Evolutionary conservation across 768 basidiomycete genomes (phyloP), one percentile per base, ranked within the genome.

Genomic region (Panaeolus cyanescens): DNA sequence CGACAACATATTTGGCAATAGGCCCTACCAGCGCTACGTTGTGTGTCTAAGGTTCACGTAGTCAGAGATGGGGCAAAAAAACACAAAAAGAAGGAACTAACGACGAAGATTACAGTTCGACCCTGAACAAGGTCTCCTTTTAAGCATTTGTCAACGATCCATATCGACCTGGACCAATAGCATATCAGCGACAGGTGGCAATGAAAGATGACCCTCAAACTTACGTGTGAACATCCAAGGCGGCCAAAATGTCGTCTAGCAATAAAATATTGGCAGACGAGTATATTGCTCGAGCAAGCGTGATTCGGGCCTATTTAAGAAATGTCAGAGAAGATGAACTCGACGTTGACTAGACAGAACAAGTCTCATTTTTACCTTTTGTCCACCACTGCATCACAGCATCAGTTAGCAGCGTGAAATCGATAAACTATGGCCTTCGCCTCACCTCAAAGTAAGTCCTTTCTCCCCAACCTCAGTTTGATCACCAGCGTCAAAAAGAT

Each of bases 61-160:
- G n/a, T 45, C 13, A n/a, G 13, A 28, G 0, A 20, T 6, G 20
- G 15, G 7, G 5, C 50, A 15, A 59, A 32, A 20, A 61, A 28
- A 13, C n/a, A 12, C 4, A 28, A 59, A 31, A 15, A 54, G 34
- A 32, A 20, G 31, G 6, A 3, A 65, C 78, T 59, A 67, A 85
- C 85, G 25, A 96, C 94, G 19, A 96, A 80, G 45, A 96, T 81
- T 59, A 95, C 76, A 0, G 95, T 96, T 45, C 94, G 82, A 17
- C 83, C 86, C 30, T 78, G 74, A 67, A 93, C 80, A 34, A 96
- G 75, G 45, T 90, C 87, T 9, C 95, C 93, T 62, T 81, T 80
- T 37, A 97, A 78, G 66, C 92, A 94, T 45, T 91, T 79, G 22
- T 85, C 79, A 66, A 87, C 88, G 33, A 97, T 62, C 59, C 64